Conservation (phyloP, 345 rosid species). For the Pugionium dolabratum region DNA sequence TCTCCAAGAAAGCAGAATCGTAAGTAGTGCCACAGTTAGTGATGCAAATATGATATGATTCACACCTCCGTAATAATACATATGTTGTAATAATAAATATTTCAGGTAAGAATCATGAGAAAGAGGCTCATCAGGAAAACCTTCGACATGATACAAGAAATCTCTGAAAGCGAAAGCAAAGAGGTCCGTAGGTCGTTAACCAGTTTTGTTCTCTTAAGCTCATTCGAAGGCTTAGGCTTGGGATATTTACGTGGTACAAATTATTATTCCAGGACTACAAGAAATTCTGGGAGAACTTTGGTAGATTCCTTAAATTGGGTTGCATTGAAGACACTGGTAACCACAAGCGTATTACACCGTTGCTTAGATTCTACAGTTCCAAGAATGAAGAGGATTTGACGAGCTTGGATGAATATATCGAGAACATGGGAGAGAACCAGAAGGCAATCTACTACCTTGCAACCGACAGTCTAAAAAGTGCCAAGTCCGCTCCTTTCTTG, state of each 20-base stretch:
- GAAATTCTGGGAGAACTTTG: constrained; percentile 98
- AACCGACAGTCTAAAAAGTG: constrained; percentile 91
- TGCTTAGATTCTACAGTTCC: constrained; percentile 76
- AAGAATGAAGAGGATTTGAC: constrained; percentile 82
- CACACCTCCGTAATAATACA: not conserved
- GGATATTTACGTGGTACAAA: constrained; percentile 19
- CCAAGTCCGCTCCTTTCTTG: constrained; percentile 89
- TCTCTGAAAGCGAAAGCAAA: constrained; percentile 78
- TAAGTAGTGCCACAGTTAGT: constrained; percentile 39
- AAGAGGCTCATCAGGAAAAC: constrained; percentile 95
- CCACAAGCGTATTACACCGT: constrained; percentile 87
- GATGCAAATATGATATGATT: not conserved
- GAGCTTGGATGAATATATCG: constrained; percentile 83
- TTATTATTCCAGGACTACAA: constrained; percentile 73
- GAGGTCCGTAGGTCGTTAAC: constrained; percentile 53
- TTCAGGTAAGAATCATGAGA: constrained; percentile 92
- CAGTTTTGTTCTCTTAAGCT: not conserved
- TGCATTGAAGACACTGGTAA: constrained; percentile 93
- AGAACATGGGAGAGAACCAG: constrained; percentile 94
- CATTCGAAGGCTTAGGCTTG: not conserved
- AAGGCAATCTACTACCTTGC: constrained; percentile 95
- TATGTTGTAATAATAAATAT: not conserved
- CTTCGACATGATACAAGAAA: constrained; percentile 93
- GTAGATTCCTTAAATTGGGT: constrained; percentile 87
- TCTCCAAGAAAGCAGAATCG: constrained; percentile 91